A percentile compares a stretch with the other conserved stretches of the same genome.
phyloP scores from a whole-genome alignment of 1,284 basidiomycete genomes.

The Naganishia albida region DNA sequence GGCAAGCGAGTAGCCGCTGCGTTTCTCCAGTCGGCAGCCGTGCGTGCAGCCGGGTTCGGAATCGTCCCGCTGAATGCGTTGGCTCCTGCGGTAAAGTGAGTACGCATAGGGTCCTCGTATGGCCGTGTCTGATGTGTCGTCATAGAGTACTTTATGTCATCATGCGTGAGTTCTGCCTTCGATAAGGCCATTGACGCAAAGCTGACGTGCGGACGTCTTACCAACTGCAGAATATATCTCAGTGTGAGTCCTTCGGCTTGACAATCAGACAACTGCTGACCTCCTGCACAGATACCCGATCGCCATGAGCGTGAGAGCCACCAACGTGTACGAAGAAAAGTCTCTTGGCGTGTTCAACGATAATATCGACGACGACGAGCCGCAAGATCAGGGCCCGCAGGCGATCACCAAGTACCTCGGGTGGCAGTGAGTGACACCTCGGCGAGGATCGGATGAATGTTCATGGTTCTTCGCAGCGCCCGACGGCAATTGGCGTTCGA shows the following conservation, averaged over 20 bases:
- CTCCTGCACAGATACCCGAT: constrained; percentile 55
- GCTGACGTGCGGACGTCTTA: not conserved
- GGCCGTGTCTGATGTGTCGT: constrained; percentile 37
- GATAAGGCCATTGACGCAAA: not conserved
- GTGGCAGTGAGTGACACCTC: constrained; percentile 45
- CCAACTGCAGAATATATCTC: constrained; percentile 51
- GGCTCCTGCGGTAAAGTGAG: constrained; percentile 77
- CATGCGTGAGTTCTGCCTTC: constrained; percentile 69
- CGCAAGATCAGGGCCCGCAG: constrained; percentile 53
- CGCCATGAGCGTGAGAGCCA: constrained; percentile 80
- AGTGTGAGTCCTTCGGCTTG: constrained; percentile 52
- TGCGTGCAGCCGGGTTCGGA: constrained; percentile 84
- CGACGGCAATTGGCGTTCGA: constrained; percentile 86
- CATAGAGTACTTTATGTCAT: constrained; percentile 75
- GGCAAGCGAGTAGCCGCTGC: constrained; percentile 68
- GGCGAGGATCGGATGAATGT: not conserved
- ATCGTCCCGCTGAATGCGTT: constrained; percentile 70
- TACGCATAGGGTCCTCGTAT: constrained; percentile 54
- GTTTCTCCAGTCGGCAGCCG: constrained; percentile 69
- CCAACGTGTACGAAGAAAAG: constrained; percentile 95
- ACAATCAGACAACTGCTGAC: not conserved
- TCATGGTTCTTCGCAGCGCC: constrained; percentile 54
- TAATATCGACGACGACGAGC: constrained; percentile 57
- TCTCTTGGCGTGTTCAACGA: constrained; percentile 73
- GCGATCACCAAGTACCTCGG: constrained; percentile 54